Evolutionary conservation across 306 rosid genomes (phyloP).

Genomic region (Vigna angularis): DNA sequence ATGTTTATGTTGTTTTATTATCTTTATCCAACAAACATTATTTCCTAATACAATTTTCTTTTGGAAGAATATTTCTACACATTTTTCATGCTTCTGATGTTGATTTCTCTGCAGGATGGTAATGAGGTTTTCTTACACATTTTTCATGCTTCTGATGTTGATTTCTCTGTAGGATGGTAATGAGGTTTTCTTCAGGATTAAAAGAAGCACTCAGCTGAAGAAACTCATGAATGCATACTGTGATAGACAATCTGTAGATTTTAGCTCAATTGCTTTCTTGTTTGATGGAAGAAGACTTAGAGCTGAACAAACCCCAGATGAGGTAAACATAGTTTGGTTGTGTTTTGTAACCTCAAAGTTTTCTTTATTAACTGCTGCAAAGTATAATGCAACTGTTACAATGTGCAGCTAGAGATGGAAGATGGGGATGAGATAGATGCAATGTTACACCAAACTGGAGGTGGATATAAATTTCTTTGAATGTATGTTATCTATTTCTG

Average conservation of each 20-base stretch:
- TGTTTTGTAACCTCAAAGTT: not conserved
- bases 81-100: not conserved
- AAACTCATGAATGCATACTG: slow-evolving; percentile 77
- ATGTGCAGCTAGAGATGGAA: slow-evolving; percentile 44
- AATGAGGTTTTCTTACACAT: not conserved
- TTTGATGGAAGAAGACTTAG: slow-evolving; percentile 75
- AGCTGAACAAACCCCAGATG: slow-evolving; percentile 71
- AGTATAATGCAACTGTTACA: not conserved
- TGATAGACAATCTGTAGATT: slow-evolving; percentile 58
- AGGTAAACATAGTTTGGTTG: slow-evolving; percentile 46
- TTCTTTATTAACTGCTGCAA: not conserved
- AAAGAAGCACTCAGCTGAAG: slow-evolving; percentile 59
- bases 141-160: not conserved
- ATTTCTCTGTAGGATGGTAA: slow-evolving; percentile 57
- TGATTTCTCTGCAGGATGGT: not conserved
- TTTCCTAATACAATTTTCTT: not conserved
- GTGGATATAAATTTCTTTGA: slow-evolving; percentile 18
- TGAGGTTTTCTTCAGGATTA: slow-evolving; percentile 67
- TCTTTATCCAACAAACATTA: not conserved
- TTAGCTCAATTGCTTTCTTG: slow-evolving; percentile 73
- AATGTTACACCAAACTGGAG: slow-evolving; percentile 46
- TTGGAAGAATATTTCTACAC: not conserved
- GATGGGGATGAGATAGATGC: slow-evolving; percentile 54
- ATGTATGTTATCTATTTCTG: not conserved
- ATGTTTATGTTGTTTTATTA: not conserved